Evolutionary conservation across 2,329 filamentous ascomycete genomes (phyloP), one percentile per base, ranked within the genome.

Genomic region (Madurella fahalii): DNA sequence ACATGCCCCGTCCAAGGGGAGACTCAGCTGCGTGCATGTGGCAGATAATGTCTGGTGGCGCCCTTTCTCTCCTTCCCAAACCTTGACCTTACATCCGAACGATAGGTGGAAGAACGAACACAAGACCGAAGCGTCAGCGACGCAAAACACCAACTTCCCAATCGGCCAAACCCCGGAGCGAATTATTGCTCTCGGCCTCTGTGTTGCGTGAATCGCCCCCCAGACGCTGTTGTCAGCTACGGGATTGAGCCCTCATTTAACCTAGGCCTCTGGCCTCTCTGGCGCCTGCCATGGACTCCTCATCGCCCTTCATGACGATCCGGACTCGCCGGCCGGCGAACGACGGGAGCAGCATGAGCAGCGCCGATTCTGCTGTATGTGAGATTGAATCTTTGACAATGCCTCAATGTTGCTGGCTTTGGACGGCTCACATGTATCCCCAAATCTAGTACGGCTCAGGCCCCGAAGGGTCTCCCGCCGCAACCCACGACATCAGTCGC

Each of bases 401-500:
- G 9, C 7, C n/a, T n/a, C n/a, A n/a, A n/a, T 9, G 40, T 70
- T 61, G 69, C 68, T 71, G 69, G 25, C 25, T 25, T 60, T 42
- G 69, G 52, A 37, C 9, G 11, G 34, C 69, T 53, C 34, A 51
- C 49, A 1, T 17, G 11, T 12, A 11, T 37, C 34, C 16, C 25
- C n/a, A n/a, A 13, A 8, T 40, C 18, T 31, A 77, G 74, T 77
- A 77, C 62, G 73, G 73, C 60, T 77, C 74, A 17, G 72, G 68
- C 60, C 64, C 69, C 40, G 72, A 74, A 54, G 66, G 69, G 51
- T 67, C 62, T 51, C 69, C 71, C 9, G 64, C 73, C 16, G 70
- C 79, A 17, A 83, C 80, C 13, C 80, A 83, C 63, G 80, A 83
- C 63, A 79, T 76, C 44, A 80, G 79, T 62, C 77, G 80, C 41